Evolutionary conservation across 352 stramenopile genomes (phyloP).

Genomic region (Phytophthora brassicae): DNA sequence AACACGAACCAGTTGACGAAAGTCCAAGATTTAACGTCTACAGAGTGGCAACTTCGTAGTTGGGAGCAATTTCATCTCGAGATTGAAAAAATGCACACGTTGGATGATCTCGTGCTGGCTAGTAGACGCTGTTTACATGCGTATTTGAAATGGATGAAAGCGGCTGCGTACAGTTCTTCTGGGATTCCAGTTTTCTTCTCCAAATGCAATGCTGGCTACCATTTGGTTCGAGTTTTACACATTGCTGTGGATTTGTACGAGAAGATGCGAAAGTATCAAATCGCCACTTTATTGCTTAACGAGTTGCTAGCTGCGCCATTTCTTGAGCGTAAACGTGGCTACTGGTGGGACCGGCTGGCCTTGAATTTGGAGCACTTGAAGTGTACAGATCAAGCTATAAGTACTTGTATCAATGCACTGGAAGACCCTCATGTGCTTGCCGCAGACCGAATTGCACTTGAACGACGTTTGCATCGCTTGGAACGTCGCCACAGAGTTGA

Average conservation of each 20-base stretch:
- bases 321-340: conserved; percentile 60
- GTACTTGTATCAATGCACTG: conserved; percentile 55
- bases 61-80: conserved; percentile 54
- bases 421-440: conserved; percentile 56
- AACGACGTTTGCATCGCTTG: conserved; percentile 54
- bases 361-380: conserved; percentile 80
- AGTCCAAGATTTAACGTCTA: background rate
- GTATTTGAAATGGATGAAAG: conserved; percentile 47
- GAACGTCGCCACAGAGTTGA: conserved; percentile 22
- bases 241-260: conserved; percentile 65
- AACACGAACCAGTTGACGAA: background rate
- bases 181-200: conserved; percentile 46
- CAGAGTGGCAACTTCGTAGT: conserved; percentile 47
- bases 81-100: conserved; percentile 39
- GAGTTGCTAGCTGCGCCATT: conserved; percentile 59
- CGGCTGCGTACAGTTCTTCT: conserved; percentile 14
- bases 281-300: conserved; percentile 64
- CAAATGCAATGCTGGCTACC: conserved; percentile 73
- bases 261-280: conserved; percentile 74
- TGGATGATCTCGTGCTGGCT: conserved; percentile 68
- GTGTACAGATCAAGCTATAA: conserved; percentile 46
- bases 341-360: conserved; percentile 77
- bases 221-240: conserved; percentile 62
- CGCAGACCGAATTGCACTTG: conserved; percentile 57
- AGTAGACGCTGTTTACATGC: conserved; percentile 47